Evolutionary conservation across 257 asterid species (phyloP), one percentile per base, ranked within the genome.

Genomic region (Solanum appendiculatum): DNA sequence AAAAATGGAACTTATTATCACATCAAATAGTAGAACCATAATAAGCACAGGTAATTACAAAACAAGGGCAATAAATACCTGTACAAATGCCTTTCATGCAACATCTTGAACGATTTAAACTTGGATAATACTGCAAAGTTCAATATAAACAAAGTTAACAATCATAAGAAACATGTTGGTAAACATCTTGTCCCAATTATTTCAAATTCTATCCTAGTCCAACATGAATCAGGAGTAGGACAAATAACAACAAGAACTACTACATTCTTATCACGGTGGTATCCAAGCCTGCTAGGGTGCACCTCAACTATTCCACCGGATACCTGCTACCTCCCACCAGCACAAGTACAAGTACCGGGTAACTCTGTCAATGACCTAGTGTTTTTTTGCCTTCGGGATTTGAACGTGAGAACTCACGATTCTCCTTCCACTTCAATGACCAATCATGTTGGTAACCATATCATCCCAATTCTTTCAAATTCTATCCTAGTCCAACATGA

Each of bases 71-170:
- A 27, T 16, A 33, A 34, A 31, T 92, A 97, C 99, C 99, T 78
- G 99, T 97, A 86, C 99, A 97, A 87, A 97, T 97, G 93, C 99
- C 98, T 92, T 97, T 97, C 92, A 37, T 91, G 98, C 99, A 96
- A 90, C 99, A 97, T 91, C 98, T 94, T 68, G 99, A 97, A 74
- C 99, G 94, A 83, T 97, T 96, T 58, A 97, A 98, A 92, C 99
- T 97, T 77, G 99, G 99, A 92, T 97, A 97, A 88, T 94, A 94
- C 99, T 97, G 98, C 88, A 93, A 92, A 85, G 63, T 77, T 87
- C 87, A 89, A 84, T 83, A 86, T 33, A 34, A 89, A 85, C 64
- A 54, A 56, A 85, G 78, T 18, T 21, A 83, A 86, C 87, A 85
- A 69, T 89, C n/a, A 89, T 16, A 34, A 46, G 18, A 9, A 48